Conservation (phyloP, 1,284 basidiomycete species). For the Puccinia sorghi region DNA sequence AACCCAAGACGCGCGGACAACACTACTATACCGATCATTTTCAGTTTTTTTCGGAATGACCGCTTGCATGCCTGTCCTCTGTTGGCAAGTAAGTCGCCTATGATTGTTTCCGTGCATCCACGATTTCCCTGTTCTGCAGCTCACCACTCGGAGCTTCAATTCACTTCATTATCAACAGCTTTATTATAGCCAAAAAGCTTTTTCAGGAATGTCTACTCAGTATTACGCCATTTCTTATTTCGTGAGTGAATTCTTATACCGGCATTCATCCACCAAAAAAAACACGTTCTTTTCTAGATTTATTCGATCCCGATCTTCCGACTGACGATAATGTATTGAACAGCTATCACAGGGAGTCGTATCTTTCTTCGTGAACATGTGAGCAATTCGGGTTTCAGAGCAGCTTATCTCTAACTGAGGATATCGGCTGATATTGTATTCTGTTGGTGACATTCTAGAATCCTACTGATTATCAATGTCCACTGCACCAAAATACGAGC, state of each 20-base stretch:
- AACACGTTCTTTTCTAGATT: background rate
- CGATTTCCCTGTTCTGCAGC: background rate
- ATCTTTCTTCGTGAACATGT: slow-evolving; percentile 10
- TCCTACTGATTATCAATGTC: background rate
- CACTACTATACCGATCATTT: slow-evolving; percentile 9
- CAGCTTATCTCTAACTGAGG: background rate
- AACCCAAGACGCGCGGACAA: slow-evolving; percentile 19
- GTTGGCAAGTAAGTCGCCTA: slow-evolving; percentile 21
- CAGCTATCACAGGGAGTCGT: slow-evolving; percentile 15
- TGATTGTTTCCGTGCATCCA: background rate
- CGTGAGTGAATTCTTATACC: background rate
- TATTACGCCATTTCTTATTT: background rate
- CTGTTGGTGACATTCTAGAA: background rate
- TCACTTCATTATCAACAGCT: background rate
- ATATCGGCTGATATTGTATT: background rate
- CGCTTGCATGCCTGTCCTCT: background rate
- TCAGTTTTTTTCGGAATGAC: slow-evolving; percentile 15
- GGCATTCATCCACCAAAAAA: background rate
- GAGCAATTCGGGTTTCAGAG: background rate
- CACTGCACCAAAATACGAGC: background rate
- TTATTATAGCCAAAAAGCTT: slow-evolving; percentile 4
- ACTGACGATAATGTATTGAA: background rate
- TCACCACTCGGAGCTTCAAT: background rate
- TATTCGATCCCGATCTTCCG: background rate
- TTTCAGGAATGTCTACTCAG: background rate